Percentiles rank a stretch among this genome's conserved stretches.
Evolutionary conservation across 2,329 filamentous ascomycete genomes (phyloP).

Genomic region (Dactylonectria macrodidyma): DNA sequence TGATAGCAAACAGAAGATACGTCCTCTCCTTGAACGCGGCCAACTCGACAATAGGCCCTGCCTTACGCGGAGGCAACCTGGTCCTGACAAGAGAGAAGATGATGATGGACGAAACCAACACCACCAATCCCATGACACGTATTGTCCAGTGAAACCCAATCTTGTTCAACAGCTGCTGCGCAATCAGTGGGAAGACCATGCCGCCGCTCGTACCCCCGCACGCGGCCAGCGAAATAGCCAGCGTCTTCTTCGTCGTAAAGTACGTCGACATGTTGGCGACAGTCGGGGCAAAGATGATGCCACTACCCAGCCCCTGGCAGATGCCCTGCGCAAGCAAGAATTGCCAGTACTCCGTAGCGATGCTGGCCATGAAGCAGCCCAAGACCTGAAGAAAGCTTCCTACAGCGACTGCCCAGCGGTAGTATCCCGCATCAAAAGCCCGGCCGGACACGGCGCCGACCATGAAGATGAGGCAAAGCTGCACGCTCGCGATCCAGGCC

Average conservation of each 20-base stretch:
- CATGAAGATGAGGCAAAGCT: constrained; percentile 60
- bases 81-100: constrained; percentile 61
- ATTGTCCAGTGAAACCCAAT: constrained; percentile 77
- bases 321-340: constrained; percentile 68
- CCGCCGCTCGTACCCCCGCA: constrained; percentile 75
- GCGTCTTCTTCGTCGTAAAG: constrained; percentile 70
- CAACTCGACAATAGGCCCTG: constrained; percentile 66
- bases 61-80: constrained; percentile 63
- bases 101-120: constrained; percentile 60
- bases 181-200: constrained; percentile 73
- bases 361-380: constrained; percentile 62
- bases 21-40: constrained; percentile 64
- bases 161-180: constrained; percentile 68
- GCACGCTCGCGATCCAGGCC: constrained; percentile 65
- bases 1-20: constrained; percentile 55
- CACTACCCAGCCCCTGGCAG: constrained; percentile 69
- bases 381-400: constrained; percentile 60
- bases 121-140: constrained; percentile 73
- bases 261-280: constrained; percentile 72
- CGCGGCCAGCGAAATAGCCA: constrained; percentile 73
- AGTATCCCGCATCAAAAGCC: constrained; percentile 60
- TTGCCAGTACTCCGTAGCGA: constrained; percentile 62
- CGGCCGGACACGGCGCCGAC: constrained; percentile 59
- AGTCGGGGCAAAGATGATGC: constrained; percentile 68
- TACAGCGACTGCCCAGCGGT: constrained; percentile 49